Conservation (phyloP, 2,329 filamentous ascomycete genomes). For the Monilinia polystroma region DNA sequence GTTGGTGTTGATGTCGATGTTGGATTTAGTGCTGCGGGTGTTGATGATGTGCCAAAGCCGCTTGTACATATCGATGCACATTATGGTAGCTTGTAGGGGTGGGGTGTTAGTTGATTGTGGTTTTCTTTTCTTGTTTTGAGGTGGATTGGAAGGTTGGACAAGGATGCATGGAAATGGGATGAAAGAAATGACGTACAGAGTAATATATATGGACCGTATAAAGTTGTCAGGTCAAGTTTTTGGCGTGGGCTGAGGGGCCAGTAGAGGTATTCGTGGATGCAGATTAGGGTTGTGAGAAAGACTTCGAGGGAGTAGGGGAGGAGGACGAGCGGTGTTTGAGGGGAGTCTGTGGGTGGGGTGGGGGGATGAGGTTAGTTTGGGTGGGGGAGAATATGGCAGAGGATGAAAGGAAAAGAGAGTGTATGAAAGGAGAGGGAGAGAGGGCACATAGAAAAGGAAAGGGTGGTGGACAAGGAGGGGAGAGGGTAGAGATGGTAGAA, state of each 20-base stretch:
- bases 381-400: conserved; percentile 47
- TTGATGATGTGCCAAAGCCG: not conserved
- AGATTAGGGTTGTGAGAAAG: conserved; percentile 58
- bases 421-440: no score
- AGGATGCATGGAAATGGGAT: no score
- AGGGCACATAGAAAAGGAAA: not conserved
- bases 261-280: conserved; percentile 58
- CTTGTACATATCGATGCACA: not conserved
- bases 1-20: no score
- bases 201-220: conserved; percentile 57
- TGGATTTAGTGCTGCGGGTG: not conserved
- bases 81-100: not conserved
- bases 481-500: no score
- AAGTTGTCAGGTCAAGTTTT: conserved; percentile 50
- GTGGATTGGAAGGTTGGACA: no score
- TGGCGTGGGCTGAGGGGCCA: conserved; percentile 51
- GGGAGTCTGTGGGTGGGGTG: no score
- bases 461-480: no score
- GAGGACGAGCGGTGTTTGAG: no score
- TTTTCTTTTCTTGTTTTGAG: no score
- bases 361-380: no score
- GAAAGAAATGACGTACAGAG: conserved; percentile 47
- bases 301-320: no score
- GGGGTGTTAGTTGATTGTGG: no score
- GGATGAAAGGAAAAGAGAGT: not conserved